Base-by-base conservation (phyloP, 768 basidiomycete species). In the Infundibulicybe gibba region DNA sequence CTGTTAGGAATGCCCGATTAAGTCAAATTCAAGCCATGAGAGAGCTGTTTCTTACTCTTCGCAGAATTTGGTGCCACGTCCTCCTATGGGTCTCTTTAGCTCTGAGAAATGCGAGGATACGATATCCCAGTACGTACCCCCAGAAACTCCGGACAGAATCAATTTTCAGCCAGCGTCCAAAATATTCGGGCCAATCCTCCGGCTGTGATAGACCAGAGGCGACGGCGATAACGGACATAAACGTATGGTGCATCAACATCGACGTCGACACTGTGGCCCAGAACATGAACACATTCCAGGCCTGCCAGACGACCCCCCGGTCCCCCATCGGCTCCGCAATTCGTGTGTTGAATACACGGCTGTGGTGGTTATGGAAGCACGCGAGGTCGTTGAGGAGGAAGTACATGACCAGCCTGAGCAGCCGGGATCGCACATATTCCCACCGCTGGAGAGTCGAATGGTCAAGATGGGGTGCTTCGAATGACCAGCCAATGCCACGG, bases 21-120 rank as follows among this genome's bases (percentile, higher is more conserved):
- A 19, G 14, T 10, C 6, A n/a, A 3, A 38, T 38, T 3, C 17
- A 38, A 10, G 17, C 3, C 3, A 3, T 3, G 17, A 10, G 14
- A 19, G n/a, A 38, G n/a, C 4, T 3, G n/a, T n/a, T 6, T n/a
- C 67, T 47, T 47, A 72, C 71, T 41, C 60, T 58, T 40, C 63
- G 62, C 30, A 70, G 37, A 31, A 59, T 47, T 44, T 73, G 71
- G 48, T 74, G 71, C 69, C 70, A 72, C 0, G 59, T 54, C 25
- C 59, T 59, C 14, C 68, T 66, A 37, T 14, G 16, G 21, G 43
- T 9, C 44, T 10, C 5, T 33, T 16, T 16, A 38, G 40, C 49
- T 43, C n/a, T n/a, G n/a, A 41, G 32, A 43, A 13, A 30, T 2
- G 14, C 30, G 33, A 12, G 15, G 15, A 13, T 14, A 13, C 13